Evolutionary conservation across 768 basidiomycete genomes (phyloP).

Genomic region (Rhizopogon sp.): DNA sequence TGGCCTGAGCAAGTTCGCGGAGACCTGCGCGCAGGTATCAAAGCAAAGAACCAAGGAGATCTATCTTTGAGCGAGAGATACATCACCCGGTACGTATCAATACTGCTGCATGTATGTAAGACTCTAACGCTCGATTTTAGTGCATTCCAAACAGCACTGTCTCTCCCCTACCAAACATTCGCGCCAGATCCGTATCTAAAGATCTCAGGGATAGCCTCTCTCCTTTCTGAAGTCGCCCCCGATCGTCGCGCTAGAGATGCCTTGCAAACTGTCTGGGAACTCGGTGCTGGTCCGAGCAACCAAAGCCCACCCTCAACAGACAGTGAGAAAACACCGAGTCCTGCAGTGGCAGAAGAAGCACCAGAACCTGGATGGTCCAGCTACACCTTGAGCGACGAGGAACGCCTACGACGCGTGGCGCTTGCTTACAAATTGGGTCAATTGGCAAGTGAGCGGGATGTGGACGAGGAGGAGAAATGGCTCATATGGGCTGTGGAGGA

Average conservation of each 20-base stretch:
- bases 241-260: conserved; percentile 20
- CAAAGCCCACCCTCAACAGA: conserved; percentile 2
- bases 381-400: conserved; percentile 27
- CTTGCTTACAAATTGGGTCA: conserved; percentile 43
- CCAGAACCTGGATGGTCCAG: conserved; percentile 10
- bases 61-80: conserved; percentile 44
- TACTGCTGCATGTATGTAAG: not conserved
- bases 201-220: conserved; percentile 59
- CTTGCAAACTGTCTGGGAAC: conserved; percentile 20
- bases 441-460: conserved; percentile 28
- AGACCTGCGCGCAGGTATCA: conserved; percentile 63
- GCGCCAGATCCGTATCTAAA: conserved; percentile 54
- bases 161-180: conserved; percentile 33
- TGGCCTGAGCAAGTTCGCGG: conserved; percentile 63
- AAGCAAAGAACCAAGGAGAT: conserved; percentile 57
- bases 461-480: conserved; percentile 40
- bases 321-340: not conserved
- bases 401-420: conserved; percentile 40
- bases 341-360: not conserved
- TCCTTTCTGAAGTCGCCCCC: conserved; percentile 47
- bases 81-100: conserved; percentile 43
- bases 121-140: conserved; percentile 26
- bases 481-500: conserved; percentile 40
- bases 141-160: conserved; percentile 51
- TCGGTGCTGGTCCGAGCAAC: conserved; percentile 3